Conservation (phyloP, 495 filamentous ascomycete genomes). For the Copromyces sp. region DNA sequence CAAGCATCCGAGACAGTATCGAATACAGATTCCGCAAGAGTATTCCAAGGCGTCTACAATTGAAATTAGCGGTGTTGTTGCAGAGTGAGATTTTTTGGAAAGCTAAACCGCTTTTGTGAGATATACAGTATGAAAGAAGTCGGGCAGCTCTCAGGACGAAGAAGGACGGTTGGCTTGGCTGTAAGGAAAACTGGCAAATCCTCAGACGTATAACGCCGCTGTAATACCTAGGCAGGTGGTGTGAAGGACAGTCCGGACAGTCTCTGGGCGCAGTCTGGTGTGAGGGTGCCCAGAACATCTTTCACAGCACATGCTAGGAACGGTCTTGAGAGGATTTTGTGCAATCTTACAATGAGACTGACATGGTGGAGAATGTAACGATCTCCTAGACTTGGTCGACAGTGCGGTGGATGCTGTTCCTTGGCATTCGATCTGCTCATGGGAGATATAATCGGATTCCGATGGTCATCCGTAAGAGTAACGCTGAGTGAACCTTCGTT, state of each 20-base stretch:
- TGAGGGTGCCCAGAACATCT: no score
- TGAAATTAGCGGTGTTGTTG: no score
- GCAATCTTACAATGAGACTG: not conserved
- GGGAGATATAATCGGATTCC: not conserved
- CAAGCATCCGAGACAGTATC: not conserved
- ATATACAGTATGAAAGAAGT: no score
- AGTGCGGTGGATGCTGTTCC: not conserved
- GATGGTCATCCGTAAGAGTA: not conserved
- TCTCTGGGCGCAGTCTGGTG: no score
- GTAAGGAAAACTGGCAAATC: no score
- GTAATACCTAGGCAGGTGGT: not conserved
- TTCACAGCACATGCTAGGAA: not conserved
- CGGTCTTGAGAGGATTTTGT: not conserved
- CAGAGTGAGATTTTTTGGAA: no score
- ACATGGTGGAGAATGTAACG: not conserved
- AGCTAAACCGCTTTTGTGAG: no score
- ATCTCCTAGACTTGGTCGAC: not conserved
- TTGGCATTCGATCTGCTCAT: not conserved
- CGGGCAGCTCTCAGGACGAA: no score
- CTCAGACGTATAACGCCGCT: not conserved
- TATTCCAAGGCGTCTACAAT: no score
- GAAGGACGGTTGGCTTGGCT: no score
- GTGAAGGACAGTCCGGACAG: no score
- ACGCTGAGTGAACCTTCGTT: not conserved
- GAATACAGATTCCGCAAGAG: not conserved